A percentile compares a stretch with the other conserved stretches of the same genome.
Conservation (phyloP, 192 early-diverging fungal species). For the Coemansia sp. region DNA sequence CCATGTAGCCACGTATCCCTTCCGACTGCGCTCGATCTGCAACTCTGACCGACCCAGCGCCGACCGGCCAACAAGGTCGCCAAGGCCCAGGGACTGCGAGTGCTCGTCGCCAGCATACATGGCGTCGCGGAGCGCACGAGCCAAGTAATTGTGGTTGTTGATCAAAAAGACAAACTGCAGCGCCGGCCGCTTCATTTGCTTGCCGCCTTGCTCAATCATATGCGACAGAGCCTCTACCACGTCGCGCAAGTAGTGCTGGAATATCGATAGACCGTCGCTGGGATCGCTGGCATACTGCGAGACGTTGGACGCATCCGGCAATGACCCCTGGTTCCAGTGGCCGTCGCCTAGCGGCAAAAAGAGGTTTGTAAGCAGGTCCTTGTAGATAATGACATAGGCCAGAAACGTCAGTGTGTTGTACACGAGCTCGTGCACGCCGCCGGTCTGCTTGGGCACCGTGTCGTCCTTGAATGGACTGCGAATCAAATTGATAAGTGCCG, state of each 20-base stretch:
- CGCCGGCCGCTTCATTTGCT: conserved; percentile 49
- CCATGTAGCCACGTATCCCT: conserved; percentile 48
- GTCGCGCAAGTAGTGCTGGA: conserved; percentile 53
- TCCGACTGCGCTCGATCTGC: conserved; percentile 49
- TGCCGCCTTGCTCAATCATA: conserved; percentile 46
- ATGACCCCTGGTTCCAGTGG: conserved; percentile 38
- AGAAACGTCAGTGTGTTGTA: conserved; percentile 46
- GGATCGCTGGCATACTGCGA: conserved; percentile 50
- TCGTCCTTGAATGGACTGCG: conserved; percentile 44
- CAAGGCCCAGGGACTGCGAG: conserved; percentile 46
- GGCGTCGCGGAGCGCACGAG: conserved; percentile 42
- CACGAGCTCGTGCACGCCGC: conserved; percentile 46
- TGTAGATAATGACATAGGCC: conserved; percentile 44
- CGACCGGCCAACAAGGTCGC: conserved; percentile 47
- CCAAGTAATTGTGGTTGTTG: conserved; percentile 50
- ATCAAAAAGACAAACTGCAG: conserved; percentile 50
- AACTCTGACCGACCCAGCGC: conserved; percentile 38
- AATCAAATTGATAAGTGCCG: conserved; percentile 29
- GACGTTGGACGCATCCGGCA: conserved; percentile 19
- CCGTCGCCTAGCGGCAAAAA: conserved; percentile 51
- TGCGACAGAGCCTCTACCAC: conserved; percentile 43
- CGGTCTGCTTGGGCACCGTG: conserved; percentile 47
- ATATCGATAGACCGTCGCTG: conserved; percentile 48
- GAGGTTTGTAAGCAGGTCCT: conserved; percentile 42
- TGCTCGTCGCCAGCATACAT: conserved; percentile 47